Percentiles rank a stretch among this genome's conserved stretches.
These are phyloP conservation scores for Citrullus mucosospermus DNA, from an alignment of 306 rosid genomes.

Conservation along the genomic window DNA sequence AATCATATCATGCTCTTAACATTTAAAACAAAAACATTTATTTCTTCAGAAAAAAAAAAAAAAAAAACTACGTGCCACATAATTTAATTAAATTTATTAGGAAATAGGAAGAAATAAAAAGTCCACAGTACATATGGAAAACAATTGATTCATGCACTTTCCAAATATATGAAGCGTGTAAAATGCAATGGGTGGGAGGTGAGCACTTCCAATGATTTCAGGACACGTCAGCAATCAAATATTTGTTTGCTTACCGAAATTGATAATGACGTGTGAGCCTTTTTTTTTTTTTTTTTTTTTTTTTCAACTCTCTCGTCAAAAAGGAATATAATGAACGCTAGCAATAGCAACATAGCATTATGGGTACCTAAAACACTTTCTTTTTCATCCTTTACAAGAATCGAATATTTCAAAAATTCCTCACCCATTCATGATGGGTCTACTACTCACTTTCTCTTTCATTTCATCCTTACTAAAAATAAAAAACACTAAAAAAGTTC, in stretches of 20 bases:
- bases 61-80: no score
- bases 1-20: no score
- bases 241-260: constrained; percentile 3
- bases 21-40: no score
- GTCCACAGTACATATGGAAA: not conserved
- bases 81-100: no score
- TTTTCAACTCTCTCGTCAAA: not conserved
- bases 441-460: not conserved
- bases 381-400: not conserved
- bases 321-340: not conserved
- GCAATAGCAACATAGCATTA: not conserved
- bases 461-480: not conserved
- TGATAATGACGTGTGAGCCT: not conserved
- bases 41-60: no score
- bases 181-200: not conserved
- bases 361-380: not conserved
- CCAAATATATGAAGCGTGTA: not conserved
- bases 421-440: not conserved
- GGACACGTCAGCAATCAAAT: not conserved
- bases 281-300: not conserved
- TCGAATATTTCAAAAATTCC: not conserved
- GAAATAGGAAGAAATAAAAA: not conserved
- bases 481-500: no score
- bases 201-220: not conserved
- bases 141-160: not conserved